Percentiles rank a stretch among this genome's conserved stretches.
These are phyloP conservation scores for Turritis glabra DNA, from an alignment of 345 rosid genomes.

Conservation along the genomic window DNA sequence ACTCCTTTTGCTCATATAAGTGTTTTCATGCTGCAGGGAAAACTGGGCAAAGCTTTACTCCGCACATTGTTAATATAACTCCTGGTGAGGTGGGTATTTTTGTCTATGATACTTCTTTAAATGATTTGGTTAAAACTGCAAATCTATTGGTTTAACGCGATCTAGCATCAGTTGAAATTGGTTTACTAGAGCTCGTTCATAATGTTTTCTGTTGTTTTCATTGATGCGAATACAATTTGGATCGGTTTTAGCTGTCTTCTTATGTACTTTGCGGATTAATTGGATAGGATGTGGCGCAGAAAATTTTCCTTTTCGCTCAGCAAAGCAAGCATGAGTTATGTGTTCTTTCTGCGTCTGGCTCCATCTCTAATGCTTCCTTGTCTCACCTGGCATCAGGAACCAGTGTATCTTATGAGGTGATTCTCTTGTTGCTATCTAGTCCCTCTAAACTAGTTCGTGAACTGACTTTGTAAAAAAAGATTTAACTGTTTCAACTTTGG, in stretches of 20 bases:
- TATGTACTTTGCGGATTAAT: constrained; percentile 32
- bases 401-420: constrained; percentile 78
- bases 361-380: constrained; percentile 75
- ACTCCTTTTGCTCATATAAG: background rate
- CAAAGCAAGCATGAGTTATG: constrained; percentile 82
- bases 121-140: background rate
- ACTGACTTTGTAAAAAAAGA: background rate
- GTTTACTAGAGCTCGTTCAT: background rate
- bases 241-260: background rate
- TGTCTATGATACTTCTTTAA: background rate
- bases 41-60: constrained; percentile 74
- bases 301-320: constrained; percentile 63
- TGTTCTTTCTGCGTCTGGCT: constrained; percentile 85
- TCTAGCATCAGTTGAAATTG: background rate
- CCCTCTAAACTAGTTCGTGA: constrained; percentile 12
- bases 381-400: constrained; percentile 87
- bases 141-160: background rate
- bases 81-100: constrained; percentile 75
- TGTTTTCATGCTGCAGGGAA: constrained; percentile 49
- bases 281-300: constrained; percentile 82
- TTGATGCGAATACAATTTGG: background rate
- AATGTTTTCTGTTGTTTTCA: background rate
- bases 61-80: constrained; percentile 68
- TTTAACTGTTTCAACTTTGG: background rate
- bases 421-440: constrained; percentile 23